phyloP scores from a whole-genome alignment of 2,329 filamentous ascomycete species.

The Colletotrichum viniferum region DNA sequence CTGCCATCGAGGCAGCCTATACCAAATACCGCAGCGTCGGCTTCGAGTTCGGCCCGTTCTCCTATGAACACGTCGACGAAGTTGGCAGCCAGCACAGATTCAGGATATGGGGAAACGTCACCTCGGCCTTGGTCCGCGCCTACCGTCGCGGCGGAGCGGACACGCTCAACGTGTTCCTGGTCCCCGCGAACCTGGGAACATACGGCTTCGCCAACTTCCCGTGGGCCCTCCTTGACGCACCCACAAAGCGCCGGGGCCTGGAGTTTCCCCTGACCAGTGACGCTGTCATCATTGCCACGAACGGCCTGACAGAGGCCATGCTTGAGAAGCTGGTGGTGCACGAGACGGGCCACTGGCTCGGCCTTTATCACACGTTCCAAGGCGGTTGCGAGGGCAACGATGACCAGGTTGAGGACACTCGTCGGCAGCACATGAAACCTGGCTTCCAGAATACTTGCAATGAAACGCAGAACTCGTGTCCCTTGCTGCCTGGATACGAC shows the following conservation, averaged over 20 bases:
- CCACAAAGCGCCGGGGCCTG: background rate
- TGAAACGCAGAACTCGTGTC: background rate
- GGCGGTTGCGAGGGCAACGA: background rate
- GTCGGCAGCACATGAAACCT: background rate
- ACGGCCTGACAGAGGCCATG: background rate
- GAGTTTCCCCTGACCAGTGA: background rate
- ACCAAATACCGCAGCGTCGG: background rate
- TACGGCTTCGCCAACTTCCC: background rate
- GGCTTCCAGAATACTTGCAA: background rate
- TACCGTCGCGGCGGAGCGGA: background rate
- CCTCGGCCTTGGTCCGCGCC: background rate
- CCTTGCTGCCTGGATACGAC: background rate
- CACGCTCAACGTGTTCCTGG: background rate
- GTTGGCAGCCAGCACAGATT: background rate
- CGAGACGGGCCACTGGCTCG: background rate
- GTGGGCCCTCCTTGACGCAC: background rate
- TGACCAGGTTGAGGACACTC: background rate
- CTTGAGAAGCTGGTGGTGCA: background rate
- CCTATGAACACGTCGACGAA: background rate
- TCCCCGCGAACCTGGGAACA: background rate
- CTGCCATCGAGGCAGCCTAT: background rate
- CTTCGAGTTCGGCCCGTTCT: background rate
- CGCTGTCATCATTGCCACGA: background rate
- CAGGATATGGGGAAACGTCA: background rate
- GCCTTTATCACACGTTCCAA: background rate